Evolutionary conservation across 768 basidiomycete genomes (phyloP), one percentile per base, ranked within the genome.

Genomic region (Leccinum arenicola): DNA sequence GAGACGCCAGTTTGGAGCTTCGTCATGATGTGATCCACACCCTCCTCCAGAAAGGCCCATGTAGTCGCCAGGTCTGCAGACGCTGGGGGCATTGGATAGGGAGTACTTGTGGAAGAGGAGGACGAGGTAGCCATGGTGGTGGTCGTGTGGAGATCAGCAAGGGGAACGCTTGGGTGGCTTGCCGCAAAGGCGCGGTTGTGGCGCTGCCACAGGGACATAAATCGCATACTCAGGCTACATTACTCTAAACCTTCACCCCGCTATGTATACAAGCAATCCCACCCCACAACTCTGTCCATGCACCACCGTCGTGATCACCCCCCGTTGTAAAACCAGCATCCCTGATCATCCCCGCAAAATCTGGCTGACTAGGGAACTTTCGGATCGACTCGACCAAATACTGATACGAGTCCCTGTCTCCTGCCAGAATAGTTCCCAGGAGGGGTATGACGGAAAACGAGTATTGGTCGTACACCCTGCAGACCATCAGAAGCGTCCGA

Each of bases 321-420:
- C 88, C 89, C 1, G 85, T 88, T 35, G 79, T 70, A 74, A 96
- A 95, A 0, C 94, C 94, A 6, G 91, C 93, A 21, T 92, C 86
- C 61, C 81, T 74, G 66, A 96, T 91, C 95, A 98, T 89, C 64
- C 84, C 75, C 6, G 95, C 87, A 75, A 98, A 98, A 57, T 91
- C 87, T 8, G 83, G 77, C 72, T 97, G 95, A 11, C 84, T 80
- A 27, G 95, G 95, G 79, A 98, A 98, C 65, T 84, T 86, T 45
- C 94, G 89, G 66, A 99, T 98, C 11, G 95, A 97, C 74, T 99
- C 97, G 47, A 98, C 93, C 48, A 99, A 83, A 73, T 99, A 98
- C 72, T 98, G 95, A 73, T 99, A 99, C 6, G 95, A 96, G 21
- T 85, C 89, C 21, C 96, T 83, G 74, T 99, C 96, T 0, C 91